Evolutionary conservation across 352 stramenopile genomes (phyloP).

Genomic region (Phytophthora gonapodyides): DNA sequence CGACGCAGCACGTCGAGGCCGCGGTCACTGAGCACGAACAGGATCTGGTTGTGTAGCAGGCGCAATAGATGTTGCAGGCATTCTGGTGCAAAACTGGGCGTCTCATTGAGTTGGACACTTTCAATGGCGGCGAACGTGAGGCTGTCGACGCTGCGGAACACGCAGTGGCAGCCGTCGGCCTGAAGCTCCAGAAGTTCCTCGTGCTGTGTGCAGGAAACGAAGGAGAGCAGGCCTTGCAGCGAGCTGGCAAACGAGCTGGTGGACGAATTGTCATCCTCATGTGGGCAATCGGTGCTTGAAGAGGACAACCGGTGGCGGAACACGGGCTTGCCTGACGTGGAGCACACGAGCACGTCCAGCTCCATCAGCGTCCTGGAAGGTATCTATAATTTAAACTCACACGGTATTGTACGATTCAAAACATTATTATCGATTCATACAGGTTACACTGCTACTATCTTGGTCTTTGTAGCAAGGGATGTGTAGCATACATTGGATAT

Average conservation of each 20-base stretch:
- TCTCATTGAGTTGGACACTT: constrained; percentile 6
- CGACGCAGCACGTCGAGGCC: constrained; percentile 63
- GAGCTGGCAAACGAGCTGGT: constrained; percentile 64
- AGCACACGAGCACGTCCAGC: constrained; percentile 63
- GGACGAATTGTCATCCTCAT: constrained; percentile 25
- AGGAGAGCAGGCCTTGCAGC: constrained; percentile 67
- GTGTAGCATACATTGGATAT: no score
- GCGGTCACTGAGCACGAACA: constrained; percentile 62
- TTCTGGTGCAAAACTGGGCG: constrained; percentile 24
- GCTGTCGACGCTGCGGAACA: constrained; percentile 55
- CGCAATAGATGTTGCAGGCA: constrained; percentile 54
- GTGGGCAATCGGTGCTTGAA: background rate
- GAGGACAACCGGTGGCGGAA: constrained; percentile 45
- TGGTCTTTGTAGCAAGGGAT: no score
- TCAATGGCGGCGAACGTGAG: constrained; percentile 65
- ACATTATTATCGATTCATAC: background rate
- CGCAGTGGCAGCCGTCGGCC: constrained; percentile 37
- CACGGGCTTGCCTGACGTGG: constrained; percentile 64
- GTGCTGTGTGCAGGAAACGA: constrained; percentile 58
- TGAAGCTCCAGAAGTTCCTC: constrained; percentile 62
- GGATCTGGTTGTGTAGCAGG: constrained; percentile 61
- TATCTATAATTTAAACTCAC: no score
- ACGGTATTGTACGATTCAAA: no score
- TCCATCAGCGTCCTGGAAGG: constrained; percentile 24
- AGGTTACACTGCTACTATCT: background rate